Evolutionary conservation across 306 rosid species (phyloP).

Genomic region (Leucaena leucocephala): DNA sequence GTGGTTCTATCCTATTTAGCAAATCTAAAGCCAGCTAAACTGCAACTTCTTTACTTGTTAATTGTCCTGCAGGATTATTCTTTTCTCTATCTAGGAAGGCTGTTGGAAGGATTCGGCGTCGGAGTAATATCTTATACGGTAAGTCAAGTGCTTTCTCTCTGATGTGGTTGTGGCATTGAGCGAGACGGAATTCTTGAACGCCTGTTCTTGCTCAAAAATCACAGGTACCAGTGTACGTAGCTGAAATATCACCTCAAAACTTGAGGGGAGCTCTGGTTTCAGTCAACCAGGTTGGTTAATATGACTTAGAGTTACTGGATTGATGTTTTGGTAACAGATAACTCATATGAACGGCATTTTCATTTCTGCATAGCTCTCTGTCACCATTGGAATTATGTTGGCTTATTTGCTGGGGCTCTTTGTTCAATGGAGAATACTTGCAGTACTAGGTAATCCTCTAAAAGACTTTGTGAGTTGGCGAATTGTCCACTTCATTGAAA

Average conservation of each 20-base stretch:
- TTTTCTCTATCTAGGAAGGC: constrained; percentile 94
- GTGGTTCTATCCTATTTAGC: neutral
- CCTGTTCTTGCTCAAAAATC: constrained; percentile 33
- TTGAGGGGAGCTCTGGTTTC: constrained; percentile 81
- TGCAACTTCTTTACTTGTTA: constrained; percentile 27
- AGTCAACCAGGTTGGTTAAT: constrained; percentile 79
- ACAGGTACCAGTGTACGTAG: constrained; percentile 90
- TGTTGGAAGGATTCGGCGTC: constrained; percentile 99
- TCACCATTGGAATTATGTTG: constrained; percentile 89
- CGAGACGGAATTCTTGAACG: constrained; percentile 27
- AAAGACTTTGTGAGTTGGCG: constrained; percentile 21
- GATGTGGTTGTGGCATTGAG: constrained; percentile 31
- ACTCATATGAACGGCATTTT: constrained; percentile 16
- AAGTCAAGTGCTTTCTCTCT: constrained; percentile 23
- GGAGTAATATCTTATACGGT: constrained; percentile 94
- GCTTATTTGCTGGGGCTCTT: constrained; percentile 93
- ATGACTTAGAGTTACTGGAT: constrained; percentile 16
- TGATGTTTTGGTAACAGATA: constrained; percentile 11
- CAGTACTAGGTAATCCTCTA: constrained; percentile 76
- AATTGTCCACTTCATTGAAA: constrained; percentile 11
- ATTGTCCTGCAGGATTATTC: constrained; percentile 69
- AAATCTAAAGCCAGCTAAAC: constrained; percentile 18
- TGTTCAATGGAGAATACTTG: constrained; percentile 93
- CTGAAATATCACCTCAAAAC: constrained; percentile 96
- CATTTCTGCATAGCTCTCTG: constrained; percentile 69